Percentiles rank a stretch among this genome's conserved stretches.
Conservation (phyloP, 2,329 filamentous ascomycete genomes). For the Trichoderma simmonsii region DNA sequence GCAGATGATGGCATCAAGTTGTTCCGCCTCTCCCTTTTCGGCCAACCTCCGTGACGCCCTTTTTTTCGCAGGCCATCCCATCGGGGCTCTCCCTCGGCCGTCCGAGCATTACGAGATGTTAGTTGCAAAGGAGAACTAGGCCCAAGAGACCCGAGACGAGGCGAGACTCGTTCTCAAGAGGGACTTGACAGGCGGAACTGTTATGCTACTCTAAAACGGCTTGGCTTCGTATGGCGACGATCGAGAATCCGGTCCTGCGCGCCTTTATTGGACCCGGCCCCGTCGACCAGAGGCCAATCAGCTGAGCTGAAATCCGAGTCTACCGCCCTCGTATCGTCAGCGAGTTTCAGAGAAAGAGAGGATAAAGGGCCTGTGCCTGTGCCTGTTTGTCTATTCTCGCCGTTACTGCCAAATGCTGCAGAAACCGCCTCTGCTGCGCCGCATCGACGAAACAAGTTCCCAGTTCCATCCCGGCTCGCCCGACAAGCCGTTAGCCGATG, state of each 20-base stretch:
- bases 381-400: neutral
- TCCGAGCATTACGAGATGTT: neutral
- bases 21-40: conserved; percentile 9
- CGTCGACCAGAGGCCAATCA: neutral
- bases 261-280: neutral
- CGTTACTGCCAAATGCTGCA: neutral
- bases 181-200: neutral
- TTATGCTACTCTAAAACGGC: neutral
- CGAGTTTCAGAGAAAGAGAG: neutral
- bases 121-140: neutral
- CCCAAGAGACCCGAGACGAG: neutral
- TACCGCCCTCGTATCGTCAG: neutral
- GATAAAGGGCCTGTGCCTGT: neutral
- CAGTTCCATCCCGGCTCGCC: neutral
- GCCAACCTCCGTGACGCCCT: conserved; percentile 2
- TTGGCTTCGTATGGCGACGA: neutral
- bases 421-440: conserved; percentile 7
- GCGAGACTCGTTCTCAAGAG: neutral
- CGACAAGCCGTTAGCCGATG: neutral
- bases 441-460: conserved; percentile 2
- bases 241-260: neutral
- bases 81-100: neutral
- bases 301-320: neutral
- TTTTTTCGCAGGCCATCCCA: neutral
- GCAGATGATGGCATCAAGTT: neutral